Conservation (phyloP, 768 basidiomycete species). For the Leccinum subtestaceum region DNA sequence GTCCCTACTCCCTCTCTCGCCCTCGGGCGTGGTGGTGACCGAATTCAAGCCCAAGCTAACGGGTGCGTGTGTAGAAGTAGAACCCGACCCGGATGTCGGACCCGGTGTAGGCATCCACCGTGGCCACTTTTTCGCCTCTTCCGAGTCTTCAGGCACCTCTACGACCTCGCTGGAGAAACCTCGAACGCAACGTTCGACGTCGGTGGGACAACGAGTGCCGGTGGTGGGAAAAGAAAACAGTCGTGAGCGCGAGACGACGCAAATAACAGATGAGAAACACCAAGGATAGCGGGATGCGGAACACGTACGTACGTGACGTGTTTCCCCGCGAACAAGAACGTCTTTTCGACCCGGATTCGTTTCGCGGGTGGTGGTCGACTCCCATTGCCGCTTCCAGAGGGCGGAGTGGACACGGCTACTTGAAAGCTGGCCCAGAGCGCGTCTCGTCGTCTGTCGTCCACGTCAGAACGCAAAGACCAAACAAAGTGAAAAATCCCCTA, state of each 20-base stretch:
- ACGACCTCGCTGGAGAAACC: slow-evolving; percentile 59
- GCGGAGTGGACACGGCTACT: slow-evolving; percentile 47
- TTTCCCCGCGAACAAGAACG: slow-evolving; percentile 75
- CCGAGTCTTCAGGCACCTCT: slow-evolving; percentile 69
- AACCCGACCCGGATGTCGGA: slow-evolving; percentile 4
- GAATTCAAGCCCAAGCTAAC: not conserved
- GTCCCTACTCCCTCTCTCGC: not conserved
- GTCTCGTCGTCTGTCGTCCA: slow-evolving; percentile 49
- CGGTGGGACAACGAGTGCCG: not conserved
- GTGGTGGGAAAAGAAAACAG: not conserved
- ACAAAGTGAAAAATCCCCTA: slow-evolving; percentile 19
- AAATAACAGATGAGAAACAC: not conserved
- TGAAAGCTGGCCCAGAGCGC: slow-evolving; percentile 69
- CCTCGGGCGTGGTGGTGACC: not conserved
- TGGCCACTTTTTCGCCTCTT: slow-evolving; percentile 78
- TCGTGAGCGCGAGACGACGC: not conserved
- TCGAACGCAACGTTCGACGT: not conserved
- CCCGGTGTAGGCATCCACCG: slow-evolving; percentile 36
- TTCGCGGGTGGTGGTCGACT: slow-evolving; percentile 21
- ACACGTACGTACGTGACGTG: slow-evolving; percentile 62
- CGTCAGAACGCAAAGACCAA: not conserved
- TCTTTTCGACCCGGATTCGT: slow-evolving; percentile 66
- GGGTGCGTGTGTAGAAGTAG: not conserved
- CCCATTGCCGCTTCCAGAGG: not conserved
- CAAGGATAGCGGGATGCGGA: not conserved